Evolutionary conservation across 2,329 filamentous ascomycete genomes (phyloP).

Genomic region (Trichoderma sp.): DNA sequence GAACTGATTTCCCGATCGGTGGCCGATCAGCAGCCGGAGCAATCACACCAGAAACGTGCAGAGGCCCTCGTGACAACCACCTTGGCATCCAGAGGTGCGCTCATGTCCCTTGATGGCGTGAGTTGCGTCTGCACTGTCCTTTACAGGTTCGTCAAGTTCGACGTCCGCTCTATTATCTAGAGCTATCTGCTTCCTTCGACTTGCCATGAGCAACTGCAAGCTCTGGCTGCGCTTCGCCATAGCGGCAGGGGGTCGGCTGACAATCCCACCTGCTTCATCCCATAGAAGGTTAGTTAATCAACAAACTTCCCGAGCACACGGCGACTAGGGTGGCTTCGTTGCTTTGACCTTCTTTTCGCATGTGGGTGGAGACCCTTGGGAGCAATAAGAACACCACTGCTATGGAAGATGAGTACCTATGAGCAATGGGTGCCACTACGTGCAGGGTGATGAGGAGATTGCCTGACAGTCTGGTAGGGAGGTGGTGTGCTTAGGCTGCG

Average conservation of each 20-base stretch:
- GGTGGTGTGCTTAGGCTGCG: conserved; percentile 20
- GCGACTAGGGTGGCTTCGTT: conserved; percentile 18
- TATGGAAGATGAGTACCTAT: too few species aligned
- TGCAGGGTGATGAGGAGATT: background rate
- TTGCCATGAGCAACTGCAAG: background rate
- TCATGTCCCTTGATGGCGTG: background rate
- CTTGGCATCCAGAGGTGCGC: background rate
- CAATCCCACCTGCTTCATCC: conserved; percentile 21
- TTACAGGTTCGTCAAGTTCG: background rate
- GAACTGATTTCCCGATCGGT: conserved; percentile 12
- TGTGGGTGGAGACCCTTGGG: conserved; percentile 15
- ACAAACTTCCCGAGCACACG: conserved; percentile 26
- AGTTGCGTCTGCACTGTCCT: background rate
- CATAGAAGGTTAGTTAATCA: conserved; percentile 24
- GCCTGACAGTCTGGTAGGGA: background rate
- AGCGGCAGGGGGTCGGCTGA: conserved; percentile 17
- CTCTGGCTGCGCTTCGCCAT: conserved; percentile 1
- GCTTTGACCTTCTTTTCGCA: conserved; percentile 19
- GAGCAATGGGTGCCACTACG: background rate
- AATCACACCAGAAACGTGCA: conserved; percentile 12
- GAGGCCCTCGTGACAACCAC: background rate
- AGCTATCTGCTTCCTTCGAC: background rate
- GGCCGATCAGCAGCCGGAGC: background rate
- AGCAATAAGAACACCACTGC: background rate
- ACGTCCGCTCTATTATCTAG: background rate